phyloP scores from a whole-genome alignment of 2,329 filamentous ascomycete species.

The Aspergillus amoenus region DNA sequence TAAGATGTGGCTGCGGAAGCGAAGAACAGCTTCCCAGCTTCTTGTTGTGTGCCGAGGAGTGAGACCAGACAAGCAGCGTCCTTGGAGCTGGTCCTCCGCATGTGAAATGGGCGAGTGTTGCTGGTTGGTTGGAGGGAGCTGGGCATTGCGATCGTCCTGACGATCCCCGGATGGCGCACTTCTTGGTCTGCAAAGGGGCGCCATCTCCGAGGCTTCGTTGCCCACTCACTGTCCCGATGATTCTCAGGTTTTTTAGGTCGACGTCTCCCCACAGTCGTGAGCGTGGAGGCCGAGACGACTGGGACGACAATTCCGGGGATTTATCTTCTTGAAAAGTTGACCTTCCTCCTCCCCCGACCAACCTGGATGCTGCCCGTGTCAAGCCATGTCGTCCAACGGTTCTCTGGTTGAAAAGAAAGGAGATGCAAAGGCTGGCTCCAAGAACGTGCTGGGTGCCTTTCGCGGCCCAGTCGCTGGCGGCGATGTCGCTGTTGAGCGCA shows the following conservation, averaged over 20 bases:
- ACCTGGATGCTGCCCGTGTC: not conserved
- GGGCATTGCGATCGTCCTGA: conserved; percentile 6
- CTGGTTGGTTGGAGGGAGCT: not conserved
- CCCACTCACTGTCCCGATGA: not conserved
- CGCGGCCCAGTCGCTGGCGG: conserved; percentile 29
- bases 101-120: not conserved
- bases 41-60: not conserved
- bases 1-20: too few relatives aligned
- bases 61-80: too few relatives aligned
- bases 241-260: not conserved
- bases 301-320: not conserved
- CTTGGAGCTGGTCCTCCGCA: not conserved
- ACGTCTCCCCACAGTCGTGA: conserved; percentile 3
- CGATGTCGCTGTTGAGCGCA: conserved; percentile 24
- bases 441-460: conserved; percentile 31
- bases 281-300: not conserved
- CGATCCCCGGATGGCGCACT: conserved; percentile 6
- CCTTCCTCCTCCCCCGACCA: not conserved
- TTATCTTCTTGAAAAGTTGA: not conserved
- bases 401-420: conserved; percentile 28
- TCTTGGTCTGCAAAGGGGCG: not conserved
- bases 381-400: conserved; percentile 2
- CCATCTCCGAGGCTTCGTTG: not conserved
- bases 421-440: conserved; percentile 27
- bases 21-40: too few relatives aligned